These are phyloP conservation scores for Eucalyptus dawsonii DNA, from an alignment of 345 rosid species.

Conservation along the genomic window DNA sequence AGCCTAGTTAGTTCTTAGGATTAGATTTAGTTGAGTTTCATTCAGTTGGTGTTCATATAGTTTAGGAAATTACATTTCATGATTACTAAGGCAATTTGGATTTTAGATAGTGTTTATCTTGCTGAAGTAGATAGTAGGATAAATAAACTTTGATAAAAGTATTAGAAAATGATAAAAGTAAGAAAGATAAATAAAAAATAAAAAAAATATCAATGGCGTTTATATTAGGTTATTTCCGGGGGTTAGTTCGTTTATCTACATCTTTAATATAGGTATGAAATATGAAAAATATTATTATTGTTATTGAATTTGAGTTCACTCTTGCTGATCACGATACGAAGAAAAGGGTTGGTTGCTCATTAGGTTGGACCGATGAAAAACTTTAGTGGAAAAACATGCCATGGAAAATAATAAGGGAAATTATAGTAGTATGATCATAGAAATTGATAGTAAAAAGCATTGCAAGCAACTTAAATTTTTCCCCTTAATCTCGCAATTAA, in stretches of 20 bases:
- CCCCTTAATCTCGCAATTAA: not conserved
- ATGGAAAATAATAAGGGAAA: not conserved
- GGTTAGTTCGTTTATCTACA: too few relatives aligned
- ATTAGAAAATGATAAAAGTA: too few relatives aligned
- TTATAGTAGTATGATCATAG: not conserved
- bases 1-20: not conserved
- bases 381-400: not conserved
- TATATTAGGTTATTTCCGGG: accelerated
- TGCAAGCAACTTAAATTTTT: not conserved
- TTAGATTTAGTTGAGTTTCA: not conserved
- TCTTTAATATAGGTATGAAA: not conserved
- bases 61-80: not conserved
- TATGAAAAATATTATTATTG: too few relatives aligned
- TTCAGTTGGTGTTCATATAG: not conserved
- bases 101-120: too few relatives aligned
- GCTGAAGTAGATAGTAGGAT: not conserved
- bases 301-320: not conserved
- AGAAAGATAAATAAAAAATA: too few relatives aligned
- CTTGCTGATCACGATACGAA: not conserved
- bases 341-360: not conserved
- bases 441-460: not conserved
- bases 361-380: not conserved
- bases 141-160: not conserved
- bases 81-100: not conserved
- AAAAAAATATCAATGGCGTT: too few relatives aligned